Conservation (phyloP, 1,284 basidiomycete species). For the Cutaneotrichosporon cutaneum region DNA sequence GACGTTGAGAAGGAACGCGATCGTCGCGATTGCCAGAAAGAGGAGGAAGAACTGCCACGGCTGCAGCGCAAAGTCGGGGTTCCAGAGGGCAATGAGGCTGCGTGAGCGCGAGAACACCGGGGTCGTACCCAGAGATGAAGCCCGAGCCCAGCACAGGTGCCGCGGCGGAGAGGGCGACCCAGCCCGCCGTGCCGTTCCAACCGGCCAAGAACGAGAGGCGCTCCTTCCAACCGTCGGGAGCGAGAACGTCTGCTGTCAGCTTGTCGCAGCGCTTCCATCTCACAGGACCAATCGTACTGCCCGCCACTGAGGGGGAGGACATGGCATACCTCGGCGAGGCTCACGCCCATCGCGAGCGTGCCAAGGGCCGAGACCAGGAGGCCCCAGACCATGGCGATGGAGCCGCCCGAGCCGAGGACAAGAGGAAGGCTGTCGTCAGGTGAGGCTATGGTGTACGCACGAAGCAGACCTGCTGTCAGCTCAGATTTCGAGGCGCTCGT, state of each 20-base stretch:
- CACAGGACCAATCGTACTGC: constrained; percentile 45
- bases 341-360: constrained; percentile 31
- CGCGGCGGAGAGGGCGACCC: constrained; percentile 49
- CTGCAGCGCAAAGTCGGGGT: background rate
- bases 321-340: constrained; percentile 28
- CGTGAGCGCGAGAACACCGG: background rate
- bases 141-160: constrained; percentile 28
- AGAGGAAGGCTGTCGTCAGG: constrained; percentile 10
- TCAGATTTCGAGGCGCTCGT: background rate
- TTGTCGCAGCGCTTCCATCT: background rate
- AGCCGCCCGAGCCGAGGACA: constrained; percentile 43
- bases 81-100: constrained; percentile 15
- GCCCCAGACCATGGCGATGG: constrained; percentile 47
- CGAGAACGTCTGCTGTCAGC: constrained; percentile 14
- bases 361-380: constrained; percentile 38
- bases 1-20: constrained; percentile 17
- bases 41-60: constrained; percentile 21
- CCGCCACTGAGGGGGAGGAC: constrained; percentile 33
- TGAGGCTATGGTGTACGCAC: background rate
- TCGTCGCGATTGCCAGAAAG: constrained; percentile 12
- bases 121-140: constrained; percentile 35
- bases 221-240: constrained; percentile 1
- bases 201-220: constrained; percentile 18
- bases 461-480: background rate
- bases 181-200: constrained; percentile 38